phyloP scores from a whole-genome alignment of 2,329 filamentous ascomycete genomes.

The Colletotrichum horii region DNA sequence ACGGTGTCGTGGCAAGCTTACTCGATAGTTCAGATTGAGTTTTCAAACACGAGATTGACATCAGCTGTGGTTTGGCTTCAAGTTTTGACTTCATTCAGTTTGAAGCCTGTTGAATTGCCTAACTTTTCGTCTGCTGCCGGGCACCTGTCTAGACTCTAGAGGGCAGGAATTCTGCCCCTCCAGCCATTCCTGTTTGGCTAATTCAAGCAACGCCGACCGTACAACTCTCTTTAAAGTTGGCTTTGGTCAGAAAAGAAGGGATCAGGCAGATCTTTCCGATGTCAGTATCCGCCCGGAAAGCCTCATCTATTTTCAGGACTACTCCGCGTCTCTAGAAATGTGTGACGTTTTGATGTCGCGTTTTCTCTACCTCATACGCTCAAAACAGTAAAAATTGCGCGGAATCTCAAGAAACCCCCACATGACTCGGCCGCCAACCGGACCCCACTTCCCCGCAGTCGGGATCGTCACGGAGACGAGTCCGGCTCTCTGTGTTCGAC shows the following conservation, averaged over 20 bases:
- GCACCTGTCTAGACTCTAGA: neutral
- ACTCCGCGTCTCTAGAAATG: neutral
- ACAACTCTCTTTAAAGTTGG: neutral
- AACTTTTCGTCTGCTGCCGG: neutral
- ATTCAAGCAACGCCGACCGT: neutral
- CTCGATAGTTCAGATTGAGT: neutral
- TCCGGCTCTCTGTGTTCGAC: neutral
- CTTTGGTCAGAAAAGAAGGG: neutral
- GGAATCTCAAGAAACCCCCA: neutral
- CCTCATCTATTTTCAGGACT: neutral
- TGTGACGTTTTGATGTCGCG: neutral
- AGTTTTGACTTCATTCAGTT: neutral
- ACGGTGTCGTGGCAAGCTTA: neutral
- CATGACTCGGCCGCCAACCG: neutral
- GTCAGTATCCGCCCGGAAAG: neutral
- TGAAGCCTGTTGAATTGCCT: neutral
- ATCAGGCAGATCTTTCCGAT: neutral
- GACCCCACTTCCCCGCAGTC: slow-evolving; percentile 10
- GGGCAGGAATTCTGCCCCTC: neutral
- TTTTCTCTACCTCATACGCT: neutral
- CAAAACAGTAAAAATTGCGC: neutral
- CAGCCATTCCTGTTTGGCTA: neutral
- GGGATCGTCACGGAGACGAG: slow-evolving; percentile 1
- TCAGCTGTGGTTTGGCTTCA: neutral
- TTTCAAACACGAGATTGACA: neutral